Conservation (phyloP, 2,329 filamentous ascomycete genomes). For the Didymella sp. region DNA sequence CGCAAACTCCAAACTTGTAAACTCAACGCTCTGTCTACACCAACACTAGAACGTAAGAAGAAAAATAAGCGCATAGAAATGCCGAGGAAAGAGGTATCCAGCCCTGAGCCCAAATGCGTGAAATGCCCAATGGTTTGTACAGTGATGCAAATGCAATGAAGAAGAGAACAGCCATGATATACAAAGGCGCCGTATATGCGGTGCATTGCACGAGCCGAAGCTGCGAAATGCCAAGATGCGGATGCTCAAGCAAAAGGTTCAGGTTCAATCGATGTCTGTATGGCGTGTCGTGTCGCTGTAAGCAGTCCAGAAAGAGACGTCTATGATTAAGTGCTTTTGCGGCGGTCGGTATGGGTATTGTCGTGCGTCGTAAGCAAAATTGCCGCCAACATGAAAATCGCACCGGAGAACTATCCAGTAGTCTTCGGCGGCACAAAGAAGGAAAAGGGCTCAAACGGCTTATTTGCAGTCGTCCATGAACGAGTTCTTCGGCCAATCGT, state of each 20-base stretch:
- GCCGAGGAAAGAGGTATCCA: constrained; percentile 11
- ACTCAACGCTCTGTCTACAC: constrained; percentile 5
- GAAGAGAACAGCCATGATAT: constrained; percentile 33
- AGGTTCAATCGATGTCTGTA: neutral
- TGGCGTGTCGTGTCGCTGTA: constrained; percentile 1
- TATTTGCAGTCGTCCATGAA: constrained; percentile 64
- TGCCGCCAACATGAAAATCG: constrained; percentile 28
- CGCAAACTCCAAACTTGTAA: constrained; percentile 13
- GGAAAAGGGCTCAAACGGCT: constrained; percentile 9
- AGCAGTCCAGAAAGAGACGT: constrained; percentile 27
- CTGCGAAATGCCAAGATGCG: constrained; percentile 19
- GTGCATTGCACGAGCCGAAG: constrained; percentile 18
- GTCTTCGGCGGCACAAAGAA: constrained; percentile 20
- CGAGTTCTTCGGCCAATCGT: constrained; percentile 67
- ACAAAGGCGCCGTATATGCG: constrained; percentile 33
- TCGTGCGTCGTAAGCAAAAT: constrained; percentile 41
- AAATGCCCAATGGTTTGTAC: constrained; percentile 29
- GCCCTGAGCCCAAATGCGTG: constrained; percentile 12
- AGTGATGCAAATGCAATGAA: constrained; percentile 29
- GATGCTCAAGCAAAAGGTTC: constrained; percentile 16
- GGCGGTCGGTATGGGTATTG: constrained; percentile 35
- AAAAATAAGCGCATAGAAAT: constrained; percentile 7
- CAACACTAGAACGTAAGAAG: constrained; percentile 1
- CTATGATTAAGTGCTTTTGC: constrained; percentile 44
- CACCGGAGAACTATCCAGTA: constrained; percentile 28